A percentile compares a stretch with the other conserved stretches of the same genome.
phyloP scores from a whole-genome alignment of 192 early-diverging fungal species.

The Backusella australiensis region DNA sequence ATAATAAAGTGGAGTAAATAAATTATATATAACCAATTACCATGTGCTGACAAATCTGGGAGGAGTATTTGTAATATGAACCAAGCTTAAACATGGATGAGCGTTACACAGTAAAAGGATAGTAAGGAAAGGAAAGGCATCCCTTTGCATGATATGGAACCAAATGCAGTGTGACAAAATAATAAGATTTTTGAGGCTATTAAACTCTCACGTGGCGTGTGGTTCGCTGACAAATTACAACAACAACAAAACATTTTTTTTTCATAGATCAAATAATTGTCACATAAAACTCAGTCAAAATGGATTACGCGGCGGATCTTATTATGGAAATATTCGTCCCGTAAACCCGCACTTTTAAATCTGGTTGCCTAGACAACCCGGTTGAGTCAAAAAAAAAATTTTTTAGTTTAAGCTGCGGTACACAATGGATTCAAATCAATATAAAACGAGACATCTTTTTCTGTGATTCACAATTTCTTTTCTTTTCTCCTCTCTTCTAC shows the following conservation, averaged over 20 bases:
- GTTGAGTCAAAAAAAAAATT: neutral
- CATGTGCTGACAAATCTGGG: constrained; percentile 1
- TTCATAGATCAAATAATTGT: constrained; percentile 1
- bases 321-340: neutral
- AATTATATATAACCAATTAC: neutral
- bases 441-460: neutral
- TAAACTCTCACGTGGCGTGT: neutral
- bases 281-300: neutral
- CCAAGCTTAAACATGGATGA: neutral
- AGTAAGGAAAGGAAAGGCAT: neutral
- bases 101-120: neutral
- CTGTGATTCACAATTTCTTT: neutral
- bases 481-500: neutral
- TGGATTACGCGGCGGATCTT: neutral
- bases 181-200: neutral
- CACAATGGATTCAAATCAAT: neutral
- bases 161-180: neutral
- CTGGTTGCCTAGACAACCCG: neutral
- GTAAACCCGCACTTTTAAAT: neutral
- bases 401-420: neutral
- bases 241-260: neutral
- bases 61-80: constrained; percentile 1
- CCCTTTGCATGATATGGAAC: neutral
- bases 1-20: neutral
- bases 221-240: constrained; percentile 2